Percentiles rank a stretch among this genome's conserved stretches.
phyloP scores from a whole-genome alignment of 164 flowering plant species.

The Dillenia suffruticosa region DNA sequence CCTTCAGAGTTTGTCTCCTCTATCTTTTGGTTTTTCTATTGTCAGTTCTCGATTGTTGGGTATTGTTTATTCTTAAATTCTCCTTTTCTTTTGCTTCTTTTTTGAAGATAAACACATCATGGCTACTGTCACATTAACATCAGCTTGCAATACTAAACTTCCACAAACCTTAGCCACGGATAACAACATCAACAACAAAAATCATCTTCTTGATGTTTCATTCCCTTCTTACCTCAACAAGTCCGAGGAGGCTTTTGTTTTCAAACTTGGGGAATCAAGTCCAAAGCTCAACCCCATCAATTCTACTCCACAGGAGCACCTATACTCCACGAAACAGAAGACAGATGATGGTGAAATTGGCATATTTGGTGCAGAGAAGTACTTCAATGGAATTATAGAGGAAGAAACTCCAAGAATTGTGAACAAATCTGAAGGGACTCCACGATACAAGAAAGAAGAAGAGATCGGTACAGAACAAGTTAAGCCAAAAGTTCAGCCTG shows the following conservation, averaged over 20 bases:
- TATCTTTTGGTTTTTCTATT: no score
- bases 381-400: slow-evolving; percentile 55
- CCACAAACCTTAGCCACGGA: slow-evolving; percentile 11
- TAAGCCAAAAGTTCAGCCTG: slow-evolving; percentile 19
- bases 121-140: slow-evolving; percentile 30
- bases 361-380: slow-evolving; percentile 68
- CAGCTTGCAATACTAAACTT: slow-evolving; percentile 19
- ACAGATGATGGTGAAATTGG: slow-evolving; percentile 57
- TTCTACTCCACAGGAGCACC: slow-evolving; percentile 7
- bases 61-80: no score
- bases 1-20: no score
- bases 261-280: slow-evolving; percentile 26
- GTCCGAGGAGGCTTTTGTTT: slow-evolving; percentile 22
- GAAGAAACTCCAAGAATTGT: slow-evolving; percentile 12
- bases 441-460: slow-evolving; percentile 17
- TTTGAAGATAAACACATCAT: slow-evolving; percentile 12
- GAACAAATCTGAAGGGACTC: slow-evolving; percentile 3
- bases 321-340: slow-evolving; percentile 19
- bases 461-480: background rate
- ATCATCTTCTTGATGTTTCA: slow-evolving; percentile 33
- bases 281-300: slow-evolving; percentile 2
- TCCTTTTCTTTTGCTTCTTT: background rate
- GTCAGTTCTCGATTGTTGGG: no score
- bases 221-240: slow-evolving; percentile 38
- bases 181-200: slow-evolving; percentile 2